Percentiles rank a stretch among this genome's conserved stretches.
Conservation (phyloP, 805 yeast genomes). For the Kluyveromyces siamensis region DNA sequence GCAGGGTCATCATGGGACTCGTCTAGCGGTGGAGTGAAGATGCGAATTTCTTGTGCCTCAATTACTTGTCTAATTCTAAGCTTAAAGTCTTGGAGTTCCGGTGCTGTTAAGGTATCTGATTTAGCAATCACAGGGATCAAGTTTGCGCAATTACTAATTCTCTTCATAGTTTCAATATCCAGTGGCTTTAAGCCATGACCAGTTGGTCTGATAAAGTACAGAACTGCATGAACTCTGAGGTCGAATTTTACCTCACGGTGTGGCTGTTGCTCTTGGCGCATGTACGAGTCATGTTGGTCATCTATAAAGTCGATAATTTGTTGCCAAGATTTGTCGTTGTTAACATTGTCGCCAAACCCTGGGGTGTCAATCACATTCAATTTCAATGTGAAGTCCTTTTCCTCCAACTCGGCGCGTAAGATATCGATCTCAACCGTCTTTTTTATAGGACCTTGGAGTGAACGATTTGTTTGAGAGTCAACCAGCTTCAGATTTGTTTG, state of each 20-base stretch:
- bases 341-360: conserved; percentile 86
- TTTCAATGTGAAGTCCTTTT: conserved; percentile 68
- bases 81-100: conserved; percentile 62
- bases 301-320: conserved; percentile 83
- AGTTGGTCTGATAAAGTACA: conserved; percentile 86
- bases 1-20: conserved; percentile 42
- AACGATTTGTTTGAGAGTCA: conserved; percentile 34
- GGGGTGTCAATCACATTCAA: conserved; percentile 87
- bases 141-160: conserved; percentile 69
- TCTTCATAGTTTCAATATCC: conserved; percentile 84
- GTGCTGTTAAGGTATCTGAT: conserved; percentile 72
- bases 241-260: conserved; percentile 56
- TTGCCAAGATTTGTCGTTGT: conserved; percentile 79
- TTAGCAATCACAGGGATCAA: conserved; percentile 85
- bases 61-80: conserved; percentile 72
- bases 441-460: conserved; percentile 38
- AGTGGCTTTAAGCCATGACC: conserved; percentile 82
- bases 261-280: conserved; percentile 95
- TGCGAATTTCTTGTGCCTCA: conserved; percentile 73
- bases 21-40: conserved; percentile 78
- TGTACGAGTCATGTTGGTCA: conserved; percentile 78
- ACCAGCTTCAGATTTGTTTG: conserved; percentile 57
- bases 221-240: conserved; percentile 81
- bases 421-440: conserved; percentile 74
- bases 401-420: conserved; percentile 72